phyloP scores from a whole-genome alignment of 441 rosid species.

The Euphorbia corollata region DNA sequence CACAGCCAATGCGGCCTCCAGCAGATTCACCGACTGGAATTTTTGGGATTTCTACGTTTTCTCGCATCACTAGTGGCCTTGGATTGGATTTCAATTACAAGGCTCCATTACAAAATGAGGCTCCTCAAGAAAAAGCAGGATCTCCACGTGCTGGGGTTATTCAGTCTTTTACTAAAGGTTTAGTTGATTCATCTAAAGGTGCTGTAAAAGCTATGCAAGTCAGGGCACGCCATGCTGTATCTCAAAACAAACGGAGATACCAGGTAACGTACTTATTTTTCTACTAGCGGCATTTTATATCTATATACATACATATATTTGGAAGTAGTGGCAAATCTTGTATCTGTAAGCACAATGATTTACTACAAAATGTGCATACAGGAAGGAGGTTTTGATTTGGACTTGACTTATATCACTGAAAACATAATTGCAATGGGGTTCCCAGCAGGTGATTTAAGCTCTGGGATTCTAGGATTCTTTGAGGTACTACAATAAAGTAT shows the following conservation, averaged over 20 bases:
- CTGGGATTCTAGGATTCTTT: constrained; percentile 65
- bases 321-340: too few relatives aligned
- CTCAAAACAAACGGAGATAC: constrained; percentile 77
- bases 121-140: constrained; percentile 23
- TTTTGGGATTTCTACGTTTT: constrained; percentile 43
- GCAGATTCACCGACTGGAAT: constrained; percentile 26
- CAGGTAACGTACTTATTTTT: constrained; percentile 37
- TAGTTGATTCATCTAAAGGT: constrained; percentile 61
- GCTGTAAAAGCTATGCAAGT: constrained; percentile 80
- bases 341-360: too few relatives aligned
- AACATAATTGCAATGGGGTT: constrained; percentile 88
- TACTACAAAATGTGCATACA: constrained; percentile 17
- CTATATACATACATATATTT: too few relatives aligned
- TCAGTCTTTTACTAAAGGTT: constrained; percentile 60
- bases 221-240: constrained; percentile 74
- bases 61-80: constrained; percentile 56
- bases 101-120: constrained; percentile 26
- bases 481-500: constrained; percentile 41
- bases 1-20: constrained; percentile 32
- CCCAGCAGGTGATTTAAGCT: constrained; percentile 82
- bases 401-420: constrained; percentile 77
- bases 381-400: constrained; percentile 85
- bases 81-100: constrained; percentile 40
- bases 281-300: background rate
- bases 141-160: constrained; percentile 40